Conservation (phyloP, 768 basidiomycete species). For the Auriscalpium microsporum region DNA sequence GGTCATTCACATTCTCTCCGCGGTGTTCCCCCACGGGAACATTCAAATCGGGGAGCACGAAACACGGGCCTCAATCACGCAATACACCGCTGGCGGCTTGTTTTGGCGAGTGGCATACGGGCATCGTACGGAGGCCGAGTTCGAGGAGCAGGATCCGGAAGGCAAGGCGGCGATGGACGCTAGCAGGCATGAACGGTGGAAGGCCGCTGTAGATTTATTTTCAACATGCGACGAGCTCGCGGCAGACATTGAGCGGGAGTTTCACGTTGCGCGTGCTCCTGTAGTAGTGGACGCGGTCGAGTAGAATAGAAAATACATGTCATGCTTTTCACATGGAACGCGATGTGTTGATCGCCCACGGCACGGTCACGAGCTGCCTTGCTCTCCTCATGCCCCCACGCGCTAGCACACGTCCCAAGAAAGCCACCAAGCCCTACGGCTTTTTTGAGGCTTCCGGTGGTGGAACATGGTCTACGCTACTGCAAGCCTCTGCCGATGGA, state of each 20-base stretch:
- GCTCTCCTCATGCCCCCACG: too few species aligned
- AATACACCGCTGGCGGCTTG: constrained; percentile 12
- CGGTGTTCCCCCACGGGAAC: constrained; percentile 8
- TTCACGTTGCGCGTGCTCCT: too few species aligned
- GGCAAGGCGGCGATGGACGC: background rate
- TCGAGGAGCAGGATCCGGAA: background rate
- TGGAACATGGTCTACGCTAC: background rate
- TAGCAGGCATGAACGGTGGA: background rate
- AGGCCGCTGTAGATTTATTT: background rate
- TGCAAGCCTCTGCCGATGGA: background rate
- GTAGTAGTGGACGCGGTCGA: too few species aligned
- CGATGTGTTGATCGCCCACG: too few species aligned
- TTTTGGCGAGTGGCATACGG: constrained; percentile 9
- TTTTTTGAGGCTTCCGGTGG: background rate
- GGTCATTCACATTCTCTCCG: constrained; percentile 11
- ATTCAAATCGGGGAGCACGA: constrained; percentile 4
- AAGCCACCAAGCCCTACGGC: background rate
- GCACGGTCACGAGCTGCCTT: too few species aligned
- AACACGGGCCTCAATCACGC: constrained; percentile 6
- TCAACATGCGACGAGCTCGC: background rate
- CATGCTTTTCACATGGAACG: too few species aligned
- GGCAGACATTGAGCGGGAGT: background rate
- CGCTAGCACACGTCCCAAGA: too few species aligned
- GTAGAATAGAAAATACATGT: too few species aligned
- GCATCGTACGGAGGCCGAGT: background rate